Conservation (phyloP, 177 flowering plant species). For the Vitis hybrid region DNA sequence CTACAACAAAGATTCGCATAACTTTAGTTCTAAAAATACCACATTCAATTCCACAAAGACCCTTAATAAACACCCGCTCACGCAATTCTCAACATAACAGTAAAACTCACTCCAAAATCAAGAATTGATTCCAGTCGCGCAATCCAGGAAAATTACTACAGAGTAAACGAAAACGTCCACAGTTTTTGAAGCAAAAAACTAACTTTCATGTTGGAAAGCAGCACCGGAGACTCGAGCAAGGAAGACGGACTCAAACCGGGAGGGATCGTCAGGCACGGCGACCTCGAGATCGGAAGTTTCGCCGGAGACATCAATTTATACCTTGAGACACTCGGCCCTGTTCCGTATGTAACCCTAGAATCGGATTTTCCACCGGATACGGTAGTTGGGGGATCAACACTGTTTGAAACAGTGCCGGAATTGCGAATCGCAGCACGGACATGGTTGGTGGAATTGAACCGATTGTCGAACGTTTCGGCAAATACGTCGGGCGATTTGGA, state of each 20-base stretch:
- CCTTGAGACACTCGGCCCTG: conserved; percentile 7
- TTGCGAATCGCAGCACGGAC: not conserved
- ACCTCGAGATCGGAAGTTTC: conserved; percentile 24
- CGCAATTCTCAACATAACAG: not conserved
- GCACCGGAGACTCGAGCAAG: conserved; percentile 20
- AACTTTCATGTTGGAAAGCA: conserved; percentile 21
- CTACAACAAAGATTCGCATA: too few relatives aligned
- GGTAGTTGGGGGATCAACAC: not conserved
- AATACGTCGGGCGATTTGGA: not conserved
- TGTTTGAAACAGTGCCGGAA: not conserved
- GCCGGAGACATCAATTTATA: conserved; percentile 27
- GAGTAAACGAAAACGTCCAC: too few relatives aligned
- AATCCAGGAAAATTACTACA: not conserved
- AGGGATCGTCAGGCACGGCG: conserved; percentile 8
- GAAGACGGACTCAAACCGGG: conserved; percentile 23
- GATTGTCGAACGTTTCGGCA: not conserved
- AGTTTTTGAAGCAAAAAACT: not conserved
- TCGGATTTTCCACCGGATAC: not conserved
- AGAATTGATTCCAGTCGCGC: not conserved
- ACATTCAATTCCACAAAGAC: too few relatives aligned
- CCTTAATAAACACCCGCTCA: too few relatives aligned
- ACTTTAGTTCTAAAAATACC: too few relatives aligned
- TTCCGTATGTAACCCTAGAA: not conserved
- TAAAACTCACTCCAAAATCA: not conserved
- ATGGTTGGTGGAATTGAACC: not conserved